phyloP scores from a whole-genome alignment of 441 rosid genomes.

The Monsonia emarginata region DNA sequence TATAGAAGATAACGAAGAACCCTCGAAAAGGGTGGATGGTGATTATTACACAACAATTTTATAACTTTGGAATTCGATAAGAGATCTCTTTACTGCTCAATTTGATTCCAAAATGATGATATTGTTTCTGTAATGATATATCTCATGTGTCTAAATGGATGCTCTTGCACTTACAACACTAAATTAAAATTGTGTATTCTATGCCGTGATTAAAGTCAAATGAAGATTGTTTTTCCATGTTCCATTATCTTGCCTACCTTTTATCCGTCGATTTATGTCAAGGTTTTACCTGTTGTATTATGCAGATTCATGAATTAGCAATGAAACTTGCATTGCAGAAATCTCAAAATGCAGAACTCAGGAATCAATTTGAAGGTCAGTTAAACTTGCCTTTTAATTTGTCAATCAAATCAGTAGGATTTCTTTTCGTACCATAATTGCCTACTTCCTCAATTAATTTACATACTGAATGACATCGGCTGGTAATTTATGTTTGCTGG shows the following conservation, averaged over 20 bases:
- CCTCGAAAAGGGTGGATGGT: background rate
- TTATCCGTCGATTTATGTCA: background rate
- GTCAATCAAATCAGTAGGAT: background rate
- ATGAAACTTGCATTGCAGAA: conserved; percentile 81
- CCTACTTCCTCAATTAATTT: background rate
- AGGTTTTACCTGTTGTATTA: conserved; percentile 13
- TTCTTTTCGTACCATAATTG: background rate
- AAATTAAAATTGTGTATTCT: background rate
- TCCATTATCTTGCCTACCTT: too few species aligned
- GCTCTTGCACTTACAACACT: background rate
- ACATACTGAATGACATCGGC: background rate
- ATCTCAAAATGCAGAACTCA: conserved; percentile 71
- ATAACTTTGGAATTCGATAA: background rate
- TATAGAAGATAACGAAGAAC: background rate
- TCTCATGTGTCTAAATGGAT: background rate
- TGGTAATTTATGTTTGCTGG: background rate
- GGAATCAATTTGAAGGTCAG: conserved; percentile 83
- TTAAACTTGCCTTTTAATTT: conserved; percentile 1
- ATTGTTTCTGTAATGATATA: background rate
- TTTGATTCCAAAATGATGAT: background rate
- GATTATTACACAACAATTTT: background rate
- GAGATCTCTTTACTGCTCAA: background rate
- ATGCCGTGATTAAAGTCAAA: background rate
- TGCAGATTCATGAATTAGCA: conserved; percentile 73
- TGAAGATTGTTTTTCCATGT: background rate